Evolutionary conservation across 495 filamentous ascomycete genomes (phyloP).

Genomic region (Tuber indicum): DNA sequence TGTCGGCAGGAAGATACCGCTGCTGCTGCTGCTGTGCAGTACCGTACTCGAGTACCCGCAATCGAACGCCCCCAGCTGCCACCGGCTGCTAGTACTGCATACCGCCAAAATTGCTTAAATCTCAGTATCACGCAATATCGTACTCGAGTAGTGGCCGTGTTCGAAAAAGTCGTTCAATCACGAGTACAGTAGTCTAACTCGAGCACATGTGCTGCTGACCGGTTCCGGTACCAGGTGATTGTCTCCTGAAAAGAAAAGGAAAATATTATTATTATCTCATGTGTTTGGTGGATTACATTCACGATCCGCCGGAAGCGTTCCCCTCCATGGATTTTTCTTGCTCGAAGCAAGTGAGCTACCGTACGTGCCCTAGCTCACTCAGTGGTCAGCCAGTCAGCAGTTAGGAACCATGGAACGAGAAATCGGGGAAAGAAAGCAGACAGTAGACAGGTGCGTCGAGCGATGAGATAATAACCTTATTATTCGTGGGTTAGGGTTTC

Average conservation of each 20-base stretch:
- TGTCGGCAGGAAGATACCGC: neutral
- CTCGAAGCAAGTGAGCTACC: neutral
- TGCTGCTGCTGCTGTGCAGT: neutral
- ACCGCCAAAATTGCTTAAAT: too few species aligned
- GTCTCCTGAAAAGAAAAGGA: neutral
- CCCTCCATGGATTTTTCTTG: neutral
- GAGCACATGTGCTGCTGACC: neutral
- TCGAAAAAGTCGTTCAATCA: too few species aligned
- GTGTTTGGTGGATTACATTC: neutral
- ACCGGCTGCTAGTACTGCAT: too few species aligned
- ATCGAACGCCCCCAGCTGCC: too few species aligned
- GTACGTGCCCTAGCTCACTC: neutral
- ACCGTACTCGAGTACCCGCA: too few species aligned
- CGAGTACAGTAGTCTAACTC: neutral
- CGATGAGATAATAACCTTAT: neutral
- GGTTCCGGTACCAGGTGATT: neutral
- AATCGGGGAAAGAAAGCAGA: neutral
- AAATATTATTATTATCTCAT: too few species aligned
- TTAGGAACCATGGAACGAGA: neutral
- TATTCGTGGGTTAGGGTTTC: neutral
- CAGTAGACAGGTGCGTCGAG: neutral
- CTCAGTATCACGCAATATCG: too few species aligned
- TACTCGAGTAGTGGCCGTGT: too few species aligned
- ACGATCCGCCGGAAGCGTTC: neutral
- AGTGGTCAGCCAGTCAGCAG: neutral